Evolutionary conservation across 2,329 filamentous ascomycete genomes (phyloP), one percentile per base, ranked within the genome.

Genomic region (Fusarium coffeatum): DNA sequence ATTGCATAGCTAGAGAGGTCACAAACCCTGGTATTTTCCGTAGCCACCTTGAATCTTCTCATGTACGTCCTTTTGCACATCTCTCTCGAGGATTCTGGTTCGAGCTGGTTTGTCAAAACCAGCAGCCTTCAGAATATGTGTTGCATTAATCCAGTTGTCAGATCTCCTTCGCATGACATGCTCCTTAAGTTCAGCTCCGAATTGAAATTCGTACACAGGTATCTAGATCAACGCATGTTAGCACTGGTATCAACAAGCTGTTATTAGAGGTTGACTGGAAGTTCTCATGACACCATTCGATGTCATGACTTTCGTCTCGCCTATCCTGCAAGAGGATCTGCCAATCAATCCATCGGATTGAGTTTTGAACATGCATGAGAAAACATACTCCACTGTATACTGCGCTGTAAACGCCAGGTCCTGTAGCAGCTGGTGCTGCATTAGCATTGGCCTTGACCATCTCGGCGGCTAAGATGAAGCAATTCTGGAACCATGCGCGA

Each of bases 81-180:
- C 96, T 71, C 96, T 89, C 82, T 99, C 96, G 8, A 99, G 87
- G 60, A 99, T 98, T 69, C 96, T 89, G 42, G 96, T 99, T 78
- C 96, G 88, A 15, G 95, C 93, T 5, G 96, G 96, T 81, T 99
- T 99, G 81, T 99, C 96, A 77, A 97, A 97, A 59, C 95, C 95
- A 68, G 96, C 96, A 42, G 97, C 93, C 78, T 99, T 99, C 50
- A 99, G 84, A 64, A 99, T 98, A 78, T 99, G 96, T 56, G 96
- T 99, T n/a, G 96, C 96, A 85, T 99, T 99, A 83, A 99, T 96
- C 94, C 95, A 99, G 81, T 98, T 90, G 80, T 99, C 96, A 55
- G 90, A 88, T 64, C 95, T 90, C 53, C 96, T 89, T 80, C 96
- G 92, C 96, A 99, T 99, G 71, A 98, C 92, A 92, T 98, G 93